Percentiles rank a stretch among this genome's conserved stretches.
Evolutionary conservation across 371 early-diverging fungal species (phyloP).

Genomic region (Mucor saturninus): DNA sequence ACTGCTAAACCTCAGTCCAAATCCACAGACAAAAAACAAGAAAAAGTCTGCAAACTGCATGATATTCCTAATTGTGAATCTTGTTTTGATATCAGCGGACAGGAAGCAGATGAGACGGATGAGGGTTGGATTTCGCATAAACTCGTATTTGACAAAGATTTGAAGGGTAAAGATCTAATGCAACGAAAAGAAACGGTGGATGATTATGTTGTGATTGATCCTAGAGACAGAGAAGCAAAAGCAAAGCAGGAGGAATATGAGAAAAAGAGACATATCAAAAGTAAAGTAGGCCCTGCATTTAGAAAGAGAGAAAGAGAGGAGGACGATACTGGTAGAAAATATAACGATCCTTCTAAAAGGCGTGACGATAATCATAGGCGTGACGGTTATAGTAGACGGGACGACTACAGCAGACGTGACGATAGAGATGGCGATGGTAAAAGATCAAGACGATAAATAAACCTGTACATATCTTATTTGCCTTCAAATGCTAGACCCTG

Average conservation of each 20-base stretch:
- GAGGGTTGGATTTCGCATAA: slow-evolving; percentile 76
- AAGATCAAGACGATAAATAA: slow-evolving; percentile 2
- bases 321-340: slow-evolving; percentile 13
- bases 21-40: slow-evolving; percentile 23
- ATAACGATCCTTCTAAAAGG: slow-evolving; percentile 11
- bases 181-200: slow-evolving; percentile 67
- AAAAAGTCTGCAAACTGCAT: slow-evolving; percentile 63
- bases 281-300: slow-evolving; percentile 27
- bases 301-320: slow-evolving; percentile 23
- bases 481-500: not conserved
- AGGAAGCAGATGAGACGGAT: slow-evolving; percentile 41
- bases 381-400: not conserved
- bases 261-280: slow-evolving; percentile 28
- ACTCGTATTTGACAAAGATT: slow-evolving; percentile 71
- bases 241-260: slow-evolving; percentile 47
- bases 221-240: slow-evolving; percentile 54
- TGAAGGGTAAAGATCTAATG: slow-evolving; percentile 66
- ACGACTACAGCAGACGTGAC: not conserved
- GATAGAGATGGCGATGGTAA: slow-evolving; percentile 6
- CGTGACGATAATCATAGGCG: slow-evolving; percentile 15
- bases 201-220: slow-evolving; percentile 81
- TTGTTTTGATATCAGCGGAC: slow-evolving; percentile 44
- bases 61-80: slow-evolving; percentile 71
- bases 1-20: slow-evolving; percentile 18
- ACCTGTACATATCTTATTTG: not conserved